Evolutionary conservation across 108 stramenopile genomes (phyloP), one percentile per base, ranked within the genome.

Genomic region (Cyclotella distinguenda): DNA sequence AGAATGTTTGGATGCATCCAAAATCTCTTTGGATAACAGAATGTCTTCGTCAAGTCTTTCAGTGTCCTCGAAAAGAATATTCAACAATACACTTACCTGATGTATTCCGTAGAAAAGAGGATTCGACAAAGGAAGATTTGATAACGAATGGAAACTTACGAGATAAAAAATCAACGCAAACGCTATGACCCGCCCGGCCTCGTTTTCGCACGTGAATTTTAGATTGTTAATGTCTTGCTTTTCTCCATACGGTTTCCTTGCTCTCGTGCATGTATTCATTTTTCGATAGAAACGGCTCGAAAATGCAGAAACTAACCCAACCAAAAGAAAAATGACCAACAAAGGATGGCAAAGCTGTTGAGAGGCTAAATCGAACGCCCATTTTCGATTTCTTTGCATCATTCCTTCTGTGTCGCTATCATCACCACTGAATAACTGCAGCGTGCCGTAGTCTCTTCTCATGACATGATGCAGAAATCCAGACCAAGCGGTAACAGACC

Each of bases 1-100:
- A 86, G 28, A n/a, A 89, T 45, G 44, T 84, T 71, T 2, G 86
- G 86, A 45, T 94, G 92, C 79, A 91, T 86, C 92, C 92, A 94
- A 54, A 94, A 94, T 26, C 92, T 62, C 58, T 76, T 51, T 27
- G 11, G 27, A 27, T 51, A 26, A n/a, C 6, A 15, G 8, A 51
- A 25, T 38, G 36, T 10, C 36, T 38, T 38, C 11, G 19, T 8
- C 6, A 26, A 27, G 18, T 6, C 12, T 26, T 5, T 26, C 23
- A 26, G 25, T 26, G 50, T 27, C 16, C 15, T 46, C 15, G 45
- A 13, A 46, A 46, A 46, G 10, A 6, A 18, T 5, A 18, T 46
- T 16, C 8, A n/a, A 46, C 19, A 59, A 7, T 2, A 59, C 19
- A 31, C 40, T 78, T 35, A 65, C 64, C 40, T 70, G 85, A 47